Evolutionary conservation across 768 basidiomycete genomes (phyloP).

Genomic region (Pholiota microspora): DNA sequence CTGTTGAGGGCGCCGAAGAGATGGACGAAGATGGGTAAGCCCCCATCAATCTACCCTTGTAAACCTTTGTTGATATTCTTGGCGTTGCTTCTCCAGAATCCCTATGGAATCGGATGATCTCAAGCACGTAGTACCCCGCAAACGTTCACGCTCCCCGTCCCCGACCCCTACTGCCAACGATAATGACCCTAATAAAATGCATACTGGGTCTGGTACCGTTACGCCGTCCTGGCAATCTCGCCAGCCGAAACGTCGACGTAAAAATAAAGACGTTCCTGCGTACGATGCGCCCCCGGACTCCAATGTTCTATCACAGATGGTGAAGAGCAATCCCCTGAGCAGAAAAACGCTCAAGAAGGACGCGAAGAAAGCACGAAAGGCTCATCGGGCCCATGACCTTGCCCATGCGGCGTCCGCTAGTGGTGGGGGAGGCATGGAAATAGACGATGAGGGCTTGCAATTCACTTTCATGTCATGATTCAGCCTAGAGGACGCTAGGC

Average conservation of each 20-base stretch:
- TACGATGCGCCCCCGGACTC: slow-evolving; percentile 52
- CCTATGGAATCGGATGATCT: slow-evolving; percentile 37
- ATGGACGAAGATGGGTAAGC: slow-evolving; percentile 42
- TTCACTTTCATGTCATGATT: slow-evolving; percentile 47
- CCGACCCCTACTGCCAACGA: slow-evolving; percentile 12
- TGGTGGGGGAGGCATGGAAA: slow-evolving; percentile 37
- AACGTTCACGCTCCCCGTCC: slow-evolving; percentile 40
- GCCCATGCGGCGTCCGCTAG: not conserved
- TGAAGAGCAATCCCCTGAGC: slow-evolving; percentile 56
- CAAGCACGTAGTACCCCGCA: slow-evolving; percentile 30
- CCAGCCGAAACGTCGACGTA: slow-evolving; percentile 62
- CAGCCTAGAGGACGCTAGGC: not conserved
- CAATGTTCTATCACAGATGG: slow-evolving; percentile 45
- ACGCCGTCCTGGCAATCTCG: slow-evolving; percentile 22
- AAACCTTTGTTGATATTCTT: not conserved
- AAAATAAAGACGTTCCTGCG: slow-evolving; percentile 48
- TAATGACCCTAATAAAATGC: not conserved
- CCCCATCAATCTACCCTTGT: not conserved
- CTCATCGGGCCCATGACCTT: slow-evolving; percentile 32
- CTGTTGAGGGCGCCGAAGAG: slow-evolving; percentile 32
- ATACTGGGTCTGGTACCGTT: slow-evolving; percentile 10
- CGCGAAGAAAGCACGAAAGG: slow-evolving; percentile 59
- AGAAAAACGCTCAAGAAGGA: slow-evolving; percentile 61
- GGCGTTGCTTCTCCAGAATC: slow-evolving; percentile 16
- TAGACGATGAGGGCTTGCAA: slow-evolving; percentile 43